Evolutionary conservation across 2,329 filamentous ascomycete species (phyloP).

Genomic region (Exophiala sp.): DNA sequence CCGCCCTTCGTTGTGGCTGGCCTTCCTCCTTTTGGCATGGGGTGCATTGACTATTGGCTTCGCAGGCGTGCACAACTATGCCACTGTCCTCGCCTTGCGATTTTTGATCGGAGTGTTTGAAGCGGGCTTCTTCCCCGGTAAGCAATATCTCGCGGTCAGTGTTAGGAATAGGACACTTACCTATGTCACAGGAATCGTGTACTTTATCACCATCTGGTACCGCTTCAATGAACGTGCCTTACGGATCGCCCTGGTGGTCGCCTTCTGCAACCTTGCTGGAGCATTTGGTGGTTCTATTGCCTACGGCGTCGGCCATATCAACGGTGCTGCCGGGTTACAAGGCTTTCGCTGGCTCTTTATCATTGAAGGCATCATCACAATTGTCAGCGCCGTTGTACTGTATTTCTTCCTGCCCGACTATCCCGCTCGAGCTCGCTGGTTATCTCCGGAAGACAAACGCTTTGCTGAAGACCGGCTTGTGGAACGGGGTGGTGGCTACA

Average conservation of each 20-base stretch:
- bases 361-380: conserved; percentile 33
- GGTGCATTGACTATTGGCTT: conserved; percentile 48
- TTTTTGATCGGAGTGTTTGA: conserved; percentile 52
- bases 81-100: conserved; percentile 44
- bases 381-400: conserved; percentile 36
- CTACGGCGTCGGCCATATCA: conserved; percentile 37
- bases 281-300: conserved; percentile 51
- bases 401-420: conserved; percentile 46
- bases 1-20: conserved; percentile 41
- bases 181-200: conserved; percentile 37
- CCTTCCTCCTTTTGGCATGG: conserved; percentile 51
- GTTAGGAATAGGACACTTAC: neutral
- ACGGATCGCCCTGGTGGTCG: conserved; percentile 55
- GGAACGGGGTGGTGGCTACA: conserved; percentile 38
- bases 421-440: conserved; percentile 42
- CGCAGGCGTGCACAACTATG: conserved; percentile 43
- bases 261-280: conserved; percentile 52
- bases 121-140: conserved; percentile 48
- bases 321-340: conserved; percentile 37
- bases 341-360: conserved; percentile 41
- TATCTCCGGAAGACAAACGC: conserved; percentile 42
- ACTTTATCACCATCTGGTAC: conserved; percentile 55
- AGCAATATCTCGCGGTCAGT: neutral
- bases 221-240: conserved; percentile 55
- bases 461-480: conserved; percentile 44